Conservation (phyloP, 805 yeast genomes). For the Brettanomyces anomalus region DNA sequence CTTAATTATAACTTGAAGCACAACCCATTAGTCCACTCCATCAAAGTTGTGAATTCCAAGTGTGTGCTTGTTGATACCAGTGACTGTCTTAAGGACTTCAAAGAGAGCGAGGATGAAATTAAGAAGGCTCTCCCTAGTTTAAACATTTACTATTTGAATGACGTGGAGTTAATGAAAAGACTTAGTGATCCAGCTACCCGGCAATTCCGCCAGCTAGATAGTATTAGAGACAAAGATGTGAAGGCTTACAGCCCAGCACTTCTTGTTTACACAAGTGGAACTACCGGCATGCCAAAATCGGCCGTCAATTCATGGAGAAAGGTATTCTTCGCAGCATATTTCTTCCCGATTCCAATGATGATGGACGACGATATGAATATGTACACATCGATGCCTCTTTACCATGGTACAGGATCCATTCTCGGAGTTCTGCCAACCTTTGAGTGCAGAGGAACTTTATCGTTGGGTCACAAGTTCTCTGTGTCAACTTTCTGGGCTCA, state of each 20-base stretch:
- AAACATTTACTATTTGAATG: constrained; percentile 13
- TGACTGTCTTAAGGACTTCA: constrained; percentile 38
- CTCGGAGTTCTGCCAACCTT: constrained; percentile 65
- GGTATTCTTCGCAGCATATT: constrained; percentile 55
- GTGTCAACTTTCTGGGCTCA: constrained; percentile 87
- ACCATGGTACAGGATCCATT: constrained; percentile 90
- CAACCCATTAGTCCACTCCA: constrained; percentile 69
- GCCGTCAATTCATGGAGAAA: constrained; percentile 92
- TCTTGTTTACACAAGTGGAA: constrained; percentile 85
- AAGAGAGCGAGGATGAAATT: constrained; percentile 33
- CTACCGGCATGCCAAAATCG: constrained; percentile 91
- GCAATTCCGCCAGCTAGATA: constrained; percentile 45
- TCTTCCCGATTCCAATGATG: constrained; percentile 64
- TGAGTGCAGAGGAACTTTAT: constrained; percentile 61
- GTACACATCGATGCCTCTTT: constrained; percentile 90
- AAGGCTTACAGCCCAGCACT: constrained; percentile 56
- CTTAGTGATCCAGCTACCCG: constrained; percentile 27
- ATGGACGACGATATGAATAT: constrained; percentile 47
- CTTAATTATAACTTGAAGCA: constrained; percentile 73
- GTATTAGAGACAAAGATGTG: constrained; percentile 48
- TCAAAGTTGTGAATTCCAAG: constrained; percentile 54
- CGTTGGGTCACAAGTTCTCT: constrained; percentile 74
- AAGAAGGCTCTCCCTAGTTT: constrained; percentile 24
- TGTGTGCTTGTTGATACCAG: constrained; percentile 71
- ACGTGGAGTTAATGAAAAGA: constrained; percentile 7